Percentiles rank a stretch among this genome's conserved stretches.
Evolutionary conservation across 805 yeast genomes (phyloP).

Genomic region (Saccharomycopsis selenospora): DNA sequence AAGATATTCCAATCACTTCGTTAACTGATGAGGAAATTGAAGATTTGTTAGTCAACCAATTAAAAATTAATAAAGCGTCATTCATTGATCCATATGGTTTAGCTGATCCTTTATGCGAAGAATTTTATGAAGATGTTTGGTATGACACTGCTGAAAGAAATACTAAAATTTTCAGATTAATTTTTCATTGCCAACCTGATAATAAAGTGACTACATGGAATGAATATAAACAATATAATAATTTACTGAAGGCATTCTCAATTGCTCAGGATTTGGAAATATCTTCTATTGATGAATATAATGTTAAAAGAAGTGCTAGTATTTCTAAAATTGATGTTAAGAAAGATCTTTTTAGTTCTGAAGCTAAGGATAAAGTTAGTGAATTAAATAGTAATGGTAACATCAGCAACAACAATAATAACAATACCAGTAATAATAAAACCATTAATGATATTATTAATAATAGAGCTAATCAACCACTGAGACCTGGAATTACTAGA

Average conservation of each 20-base stretch:
- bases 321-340: neutral
- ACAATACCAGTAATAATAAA: neutral
- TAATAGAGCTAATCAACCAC: neutral
- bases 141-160: constrained; percentile 74
- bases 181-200: constrained; percentile 94
- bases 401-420: neutral
- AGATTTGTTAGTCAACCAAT: constrained; percentile 11
- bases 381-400: neutral
- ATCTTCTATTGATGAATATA: constrained; percentile 9
- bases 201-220: constrained; percentile 85
- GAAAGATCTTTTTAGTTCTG: constrained; percentile 1
- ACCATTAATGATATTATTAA: neutral
- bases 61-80: constrained; percentile 26
- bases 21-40: constrained; percentile 24
- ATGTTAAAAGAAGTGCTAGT: neutral
- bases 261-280: constrained; percentile 29
- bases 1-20: constrained; percentile 30
- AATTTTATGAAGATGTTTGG: constrained; percentile 84
- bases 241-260: constrained; percentile 50
- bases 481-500: constrained; percentile 9
- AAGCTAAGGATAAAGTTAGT: constrained; percentile 3
- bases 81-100: constrained; percentile 84
- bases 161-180: constrained; percentile 70
- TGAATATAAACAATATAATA: constrained; percentile 69
- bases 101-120: constrained; percentile 78